These are phyloP conservation scores for Globisporangium megalacanthum DNA, from an alignment of 352 stramenopile species.

Conservation along the genomic window DNA sequence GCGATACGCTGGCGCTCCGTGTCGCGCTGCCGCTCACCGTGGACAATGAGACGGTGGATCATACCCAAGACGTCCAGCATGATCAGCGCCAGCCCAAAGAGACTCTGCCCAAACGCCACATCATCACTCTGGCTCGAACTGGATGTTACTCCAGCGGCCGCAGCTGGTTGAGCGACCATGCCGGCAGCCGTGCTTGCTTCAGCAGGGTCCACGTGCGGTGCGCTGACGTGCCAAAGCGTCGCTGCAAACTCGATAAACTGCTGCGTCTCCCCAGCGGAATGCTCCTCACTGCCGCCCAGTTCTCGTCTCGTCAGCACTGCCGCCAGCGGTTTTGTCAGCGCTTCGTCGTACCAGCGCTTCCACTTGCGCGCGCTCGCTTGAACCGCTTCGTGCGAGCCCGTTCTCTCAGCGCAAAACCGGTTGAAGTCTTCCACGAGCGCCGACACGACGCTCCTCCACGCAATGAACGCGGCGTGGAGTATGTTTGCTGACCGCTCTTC, in stretches of 20 bases:
- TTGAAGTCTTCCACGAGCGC: slow-evolving; percentile 53
- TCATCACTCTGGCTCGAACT: too few species aligned
- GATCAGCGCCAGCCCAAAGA: slow-evolving; percentile 45
- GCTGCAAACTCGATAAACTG: slow-evolving; percentile 25
- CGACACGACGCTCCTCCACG: slow-evolving; percentile 37
- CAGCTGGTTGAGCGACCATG: not conserved
- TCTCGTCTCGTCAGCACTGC: slow-evolving; percentile 11
- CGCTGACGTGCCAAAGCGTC: slow-evolving; percentile 16
- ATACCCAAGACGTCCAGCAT: slow-evolving; percentile 36
- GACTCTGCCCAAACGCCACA: slow-evolving; percentile 4
- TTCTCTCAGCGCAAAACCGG: slow-evolving; percentile 21
- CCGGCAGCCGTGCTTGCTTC: not conserved
- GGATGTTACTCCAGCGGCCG: too few species aligned
- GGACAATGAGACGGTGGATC: slow-evolving; percentile 27
- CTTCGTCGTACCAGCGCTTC: slow-evolving; percentile 56
- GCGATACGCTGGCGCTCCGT: not conserved
- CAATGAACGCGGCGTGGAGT: slow-evolving; percentile 38
- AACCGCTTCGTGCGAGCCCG: slow-evolving; percentile 16
- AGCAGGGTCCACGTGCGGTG: not conserved
- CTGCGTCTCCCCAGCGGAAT: slow-evolving; percentile 13
- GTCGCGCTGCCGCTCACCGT: slow-evolving; percentile 13
- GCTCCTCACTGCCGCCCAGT: not conserved
- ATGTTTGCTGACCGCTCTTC: slow-evolving; percentile 46
- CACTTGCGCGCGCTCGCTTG: slow-evolving; percentile 37
- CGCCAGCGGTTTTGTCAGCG: slow-evolving; percentile 28